Evolutionary conservation across 176 grass and related monocot genomes (phyloP), one percentile per base, ranked within the genome.

Genomic region (Zea luxurians): DNA sequence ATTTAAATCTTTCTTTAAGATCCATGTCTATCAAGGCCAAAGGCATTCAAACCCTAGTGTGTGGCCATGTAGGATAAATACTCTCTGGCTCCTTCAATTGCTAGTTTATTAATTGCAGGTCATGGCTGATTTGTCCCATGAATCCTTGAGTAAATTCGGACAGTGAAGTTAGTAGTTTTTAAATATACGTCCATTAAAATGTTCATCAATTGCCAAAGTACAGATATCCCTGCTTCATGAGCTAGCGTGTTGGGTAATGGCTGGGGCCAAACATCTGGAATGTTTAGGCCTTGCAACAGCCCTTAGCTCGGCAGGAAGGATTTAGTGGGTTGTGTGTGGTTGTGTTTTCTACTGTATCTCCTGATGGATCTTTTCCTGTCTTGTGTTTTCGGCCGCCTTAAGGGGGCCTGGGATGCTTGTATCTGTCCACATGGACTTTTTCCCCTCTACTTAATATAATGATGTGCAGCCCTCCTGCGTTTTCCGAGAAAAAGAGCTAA

Each of bases 161-260:
- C 46, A 17, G n/a, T 70, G 9, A 7, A 18, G 15, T 76, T 7
- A 75, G 27, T 27, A 66, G 13, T 37, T 12, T 8, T 7, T 37
- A 71, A 47, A 67, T 58, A 52, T 48, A 82, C 40, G 37, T 42
- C 12, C 54, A 61, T 18, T 11, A 61, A 58, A 77, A 40, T 40
- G 8, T 17, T 52, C 52, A 27, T 27, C 27, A 27, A 11, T 52
- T 40, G 62, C 35, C 27, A 27, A 27, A 27, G 27, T 27, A 27
- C 27, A 27, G 27, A 27, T 27, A 27, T 27, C 27, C 27, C 27
- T 27, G 27, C 27, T 27, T 27, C 27, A 27, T 27, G 27, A 27
- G 27, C 27, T 27, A 27, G 27, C 27, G 27, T 27, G 27, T 27
- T 27, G 27, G 27, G 27, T 27, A 27, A 27, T 27, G 27, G 27